Evolutionary conservation across 2,329 filamentous ascomycete species (phyloP), one percentile per base, ranked within the genome.

Genomic region (Myriosclerotinia scirpicola): DNA sequence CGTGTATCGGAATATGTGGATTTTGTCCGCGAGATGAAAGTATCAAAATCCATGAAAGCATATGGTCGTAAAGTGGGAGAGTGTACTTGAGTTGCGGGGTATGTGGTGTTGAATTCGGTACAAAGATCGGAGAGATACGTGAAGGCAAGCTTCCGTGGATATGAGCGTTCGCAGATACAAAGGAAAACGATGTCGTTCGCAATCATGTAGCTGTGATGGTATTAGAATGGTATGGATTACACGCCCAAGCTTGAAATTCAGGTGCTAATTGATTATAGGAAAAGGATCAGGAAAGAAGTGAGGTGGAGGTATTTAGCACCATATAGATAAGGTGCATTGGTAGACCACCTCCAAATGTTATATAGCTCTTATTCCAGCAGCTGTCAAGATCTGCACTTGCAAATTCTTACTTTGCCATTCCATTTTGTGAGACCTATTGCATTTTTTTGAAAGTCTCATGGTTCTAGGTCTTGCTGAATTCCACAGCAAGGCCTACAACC

Each of bases 11-110:
- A 91, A 80, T 99, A 99, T 38, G 93, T 93, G 74, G 93, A 90
- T 80, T 94, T 95, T 52, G 93, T 96, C 77, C 92, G 90, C 77
- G 90, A 85, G 79, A 99, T 97, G 82, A 97, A 98, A 70, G 91
- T 96, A 80, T 99, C 96, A 78, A 99, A 99, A 77, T 97, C 93
- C 83, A 97, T 93, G 77, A 96, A 98, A 68, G 93, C 93, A 80
- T 98, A 99, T 7, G 95, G 94, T 34, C 94, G 91, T 71, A 96
- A 86, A 44, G 83, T 82, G 0, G 91, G 87, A 53, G 85, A 87
- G 75, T 90, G 87, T 73, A 96, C 89, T 80, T 95, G 90, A 66
- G 83, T 77, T 22, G 85, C 77, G 58, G 88, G 85, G 83, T 99
- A 96, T 67, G 90, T 93, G 71, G 88, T 93, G 70, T 88, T 88